Conservation (phyloP, 1,284 basidiomycete genomes). For the Cutaneotrichosporon spelunceum region DNA sequence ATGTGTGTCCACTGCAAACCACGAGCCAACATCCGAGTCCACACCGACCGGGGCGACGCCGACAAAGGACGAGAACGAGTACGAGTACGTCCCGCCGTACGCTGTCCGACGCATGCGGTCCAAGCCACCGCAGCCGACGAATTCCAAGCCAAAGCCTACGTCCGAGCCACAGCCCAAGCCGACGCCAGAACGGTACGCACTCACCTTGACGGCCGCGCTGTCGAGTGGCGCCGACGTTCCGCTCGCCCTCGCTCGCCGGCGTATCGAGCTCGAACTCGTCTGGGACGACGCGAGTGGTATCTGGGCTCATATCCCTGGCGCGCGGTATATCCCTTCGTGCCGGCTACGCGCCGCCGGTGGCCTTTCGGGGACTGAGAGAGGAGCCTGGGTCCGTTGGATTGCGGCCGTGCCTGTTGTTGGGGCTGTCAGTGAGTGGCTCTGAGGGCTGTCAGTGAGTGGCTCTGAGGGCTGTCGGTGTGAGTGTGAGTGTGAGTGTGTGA, state of each 20-base stretch:
- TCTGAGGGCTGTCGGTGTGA: background rate
- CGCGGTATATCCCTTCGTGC: constrained; percentile 16
- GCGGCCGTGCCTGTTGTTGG: constrained; percentile 23
- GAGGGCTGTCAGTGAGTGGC: constrained; percentile 14
- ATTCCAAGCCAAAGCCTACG: background rate
- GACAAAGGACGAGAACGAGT: background rate
- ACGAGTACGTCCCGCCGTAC: constrained; percentile 17
- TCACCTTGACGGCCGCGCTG: constrained; percentile 25
- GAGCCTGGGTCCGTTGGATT: constrained; percentile 12
- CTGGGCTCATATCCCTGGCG: constrained; percentile 18
- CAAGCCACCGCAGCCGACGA: constrained; percentile 6
- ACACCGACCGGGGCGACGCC: background rate
- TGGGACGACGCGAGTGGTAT: constrained; percentile 20
- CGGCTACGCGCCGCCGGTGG: constrained; percentile 11
- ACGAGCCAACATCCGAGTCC: background rate
- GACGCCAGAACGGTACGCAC: too few species aligned
- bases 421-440: constrained; percentile 15
- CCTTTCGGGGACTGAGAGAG: background rate
- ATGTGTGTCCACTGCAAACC: too few species aligned
- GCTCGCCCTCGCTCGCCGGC: constrained; percentile 20
- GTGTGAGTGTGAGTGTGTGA: background rate
- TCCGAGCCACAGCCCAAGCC: background rate
- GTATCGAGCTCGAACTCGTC: constrained; percentile 28
- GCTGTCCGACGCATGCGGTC: too few species aligned
- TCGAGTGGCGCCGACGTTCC: constrained; percentile 16